Evolutionary conservation across 306 rosid species (phyloP).

Genomic region (Acmispon strigosus): DNA sequence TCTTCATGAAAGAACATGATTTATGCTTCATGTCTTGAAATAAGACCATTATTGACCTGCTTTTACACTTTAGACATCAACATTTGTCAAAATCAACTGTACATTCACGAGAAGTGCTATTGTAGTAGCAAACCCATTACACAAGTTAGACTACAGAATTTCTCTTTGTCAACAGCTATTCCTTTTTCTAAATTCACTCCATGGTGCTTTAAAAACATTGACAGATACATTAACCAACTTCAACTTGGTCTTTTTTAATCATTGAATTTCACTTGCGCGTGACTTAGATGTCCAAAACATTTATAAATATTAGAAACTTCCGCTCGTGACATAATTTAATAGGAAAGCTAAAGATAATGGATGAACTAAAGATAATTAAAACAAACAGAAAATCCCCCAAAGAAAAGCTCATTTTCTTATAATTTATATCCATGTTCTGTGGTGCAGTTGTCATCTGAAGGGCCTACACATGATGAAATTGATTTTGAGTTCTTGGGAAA

Average conservation of each 20-base stretch:
- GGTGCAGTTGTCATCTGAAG: slow-evolving; percentile 66
- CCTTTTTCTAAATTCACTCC: slow-evolving; percentile 7
- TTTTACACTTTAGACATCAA: slow-evolving; percentile 12
- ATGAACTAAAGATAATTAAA: not conserved
- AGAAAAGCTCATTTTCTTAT: not conserved
- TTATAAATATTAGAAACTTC: not conserved
- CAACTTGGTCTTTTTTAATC: slow-evolving; percentile 1
- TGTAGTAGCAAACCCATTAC: slow-evolving; percentile 19
- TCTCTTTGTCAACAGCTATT: slow-evolving; percentile 12
- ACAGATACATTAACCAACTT: slow-evolving; percentile 5
- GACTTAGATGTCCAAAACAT: slow-evolving; percentile 7
- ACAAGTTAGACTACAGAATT: slow-evolving; percentile 15
- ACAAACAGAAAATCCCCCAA: not conserved
- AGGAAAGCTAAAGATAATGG: not conserved
- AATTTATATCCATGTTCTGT: not conserved
- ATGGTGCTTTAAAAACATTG: not conserved
- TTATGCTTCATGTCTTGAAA: slow-evolving; percentile 13
- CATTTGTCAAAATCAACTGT: slow-evolving; percentile 27
- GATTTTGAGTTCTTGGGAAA: slow-evolving; percentile 51
- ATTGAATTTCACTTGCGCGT: not conserved
- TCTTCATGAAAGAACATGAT: slow-evolving; percentile 18
- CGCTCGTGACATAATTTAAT: not conserved
- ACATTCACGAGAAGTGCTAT: slow-evolving; percentile 24
- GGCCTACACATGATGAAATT: slow-evolving; percentile 44
- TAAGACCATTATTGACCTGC: slow-evolving; percentile 18